phyloP scores from a whole-genome alignment of 768 basidiomycete species.

The Macrolepiota dolichaula region DNA sequence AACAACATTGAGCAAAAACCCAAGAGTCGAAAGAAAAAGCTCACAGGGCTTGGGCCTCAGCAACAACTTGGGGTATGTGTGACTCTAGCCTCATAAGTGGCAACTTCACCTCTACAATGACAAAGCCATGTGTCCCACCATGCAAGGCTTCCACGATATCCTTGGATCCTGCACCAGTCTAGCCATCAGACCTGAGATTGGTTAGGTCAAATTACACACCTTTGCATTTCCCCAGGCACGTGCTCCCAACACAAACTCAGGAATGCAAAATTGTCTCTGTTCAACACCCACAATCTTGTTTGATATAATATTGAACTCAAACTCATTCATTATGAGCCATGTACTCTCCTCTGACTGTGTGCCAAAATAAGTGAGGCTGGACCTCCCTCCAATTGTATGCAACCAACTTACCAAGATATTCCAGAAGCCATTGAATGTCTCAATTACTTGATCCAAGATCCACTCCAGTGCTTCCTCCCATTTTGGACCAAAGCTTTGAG shows the following conservation, averaged over 20 bases:
- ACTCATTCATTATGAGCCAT: background rate
- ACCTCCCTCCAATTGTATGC: background rate
- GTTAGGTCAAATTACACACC: background rate
- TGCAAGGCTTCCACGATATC: no score
- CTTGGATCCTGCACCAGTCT: background rate
- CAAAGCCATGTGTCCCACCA: background rate
- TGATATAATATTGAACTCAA: background rate
- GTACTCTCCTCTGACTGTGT: background rate
- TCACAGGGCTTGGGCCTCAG: background rate
- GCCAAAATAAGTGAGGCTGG: background rate
- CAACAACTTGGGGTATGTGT: background rate
- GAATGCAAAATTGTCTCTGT: background rate
- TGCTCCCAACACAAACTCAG: background rate
- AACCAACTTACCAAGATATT: background rate
- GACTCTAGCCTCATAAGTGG: background rate
- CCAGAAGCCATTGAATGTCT: background rate
- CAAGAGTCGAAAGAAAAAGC: background rate
- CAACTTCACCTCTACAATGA: background rate
- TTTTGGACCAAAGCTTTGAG: background rate
- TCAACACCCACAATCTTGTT: background rate
- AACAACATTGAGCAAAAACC: no score
- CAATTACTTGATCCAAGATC: background rate
- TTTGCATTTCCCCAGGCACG: background rate
- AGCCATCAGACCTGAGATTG: background rate
- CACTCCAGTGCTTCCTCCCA: background rate